Evolutionary conservation across 495 filamentous ascomycete genomes (phyloP).

Genomic region (Aeminium ludgeri): DNA sequence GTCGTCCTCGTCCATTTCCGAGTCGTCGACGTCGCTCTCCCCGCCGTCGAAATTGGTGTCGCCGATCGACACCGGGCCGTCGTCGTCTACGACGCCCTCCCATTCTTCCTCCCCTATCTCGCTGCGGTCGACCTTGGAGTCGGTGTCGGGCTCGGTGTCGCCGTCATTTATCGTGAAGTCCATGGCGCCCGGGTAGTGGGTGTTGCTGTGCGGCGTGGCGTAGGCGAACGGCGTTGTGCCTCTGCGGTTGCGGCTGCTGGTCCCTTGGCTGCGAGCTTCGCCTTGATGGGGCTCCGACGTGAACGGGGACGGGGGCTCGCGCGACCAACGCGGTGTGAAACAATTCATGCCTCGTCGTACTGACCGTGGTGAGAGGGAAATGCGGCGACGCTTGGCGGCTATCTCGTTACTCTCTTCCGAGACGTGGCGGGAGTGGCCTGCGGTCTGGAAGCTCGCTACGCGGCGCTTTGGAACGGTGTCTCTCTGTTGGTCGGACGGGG

Average conservation of each 20-base stretch:
- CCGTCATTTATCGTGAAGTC: constrained; percentile 10
- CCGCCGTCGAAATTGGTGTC: neutral
- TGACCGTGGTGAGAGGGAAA: constrained; percentile 14
- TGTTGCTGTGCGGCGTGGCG: constrained; percentile 36
- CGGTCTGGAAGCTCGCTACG: constrained; percentile 21
- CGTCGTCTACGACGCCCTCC: constrained; percentile 12
- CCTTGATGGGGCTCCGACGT: constrained; percentile 14
- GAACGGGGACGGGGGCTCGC: constrained; percentile 17
- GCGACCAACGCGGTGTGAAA: constrained; percentile 17
- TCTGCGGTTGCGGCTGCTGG: constrained; percentile 12
- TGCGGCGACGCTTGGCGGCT: constrained; percentile 13
- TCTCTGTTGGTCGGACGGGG: constrained; percentile 10
- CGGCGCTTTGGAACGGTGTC: constrained; percentile 25
- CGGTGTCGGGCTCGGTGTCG: constrained; percentile 12
- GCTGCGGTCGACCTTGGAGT: constrained; percentile 1
- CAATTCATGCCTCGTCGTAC: constrained; percentile 11
- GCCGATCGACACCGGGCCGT: neutral
- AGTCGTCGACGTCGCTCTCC: neutral
- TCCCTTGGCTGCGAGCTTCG: constrained; percentile 13
- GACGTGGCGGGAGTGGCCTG: neutral
- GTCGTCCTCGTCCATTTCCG: neutral
- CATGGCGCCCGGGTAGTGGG: neutral
- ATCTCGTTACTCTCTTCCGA: neutral
- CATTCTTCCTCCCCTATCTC: constrained; percentile 13
- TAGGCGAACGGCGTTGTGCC: constrained; percentile 32